These are phyloP conservation scores for Malus hybrid DNA, from an alignment of 331 rosid genomes.

Conservation along the genomic window DNA sequence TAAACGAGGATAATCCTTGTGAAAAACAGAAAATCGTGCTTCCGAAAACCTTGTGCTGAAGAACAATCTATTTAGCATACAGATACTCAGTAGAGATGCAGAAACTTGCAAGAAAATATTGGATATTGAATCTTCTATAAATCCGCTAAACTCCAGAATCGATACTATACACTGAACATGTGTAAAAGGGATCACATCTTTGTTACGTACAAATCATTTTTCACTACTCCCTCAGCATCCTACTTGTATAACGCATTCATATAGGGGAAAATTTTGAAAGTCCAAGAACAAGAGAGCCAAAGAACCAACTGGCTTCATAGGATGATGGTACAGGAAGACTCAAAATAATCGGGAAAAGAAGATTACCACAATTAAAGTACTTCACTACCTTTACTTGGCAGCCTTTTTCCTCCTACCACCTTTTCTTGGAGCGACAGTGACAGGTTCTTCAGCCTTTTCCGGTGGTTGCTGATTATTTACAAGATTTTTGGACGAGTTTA, in stretches of 20 bases:
- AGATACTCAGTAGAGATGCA: too few species aligned
- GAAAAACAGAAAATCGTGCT: too few species aligned
- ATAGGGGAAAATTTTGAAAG: not conserved
- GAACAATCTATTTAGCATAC: too few species aligned
- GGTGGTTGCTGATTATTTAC: slow-evolving; percentile 16
- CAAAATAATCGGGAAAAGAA: not conserved
- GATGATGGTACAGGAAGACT: not conserved
- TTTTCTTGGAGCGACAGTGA: slow-evolving; percentile 31
- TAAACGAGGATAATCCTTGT: not conserved
- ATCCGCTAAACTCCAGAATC: not conserved
- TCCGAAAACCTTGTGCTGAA: not conserved
- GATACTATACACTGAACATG: not conserved
- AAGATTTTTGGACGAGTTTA: slow-evolving; percentile 40
- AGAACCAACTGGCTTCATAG: not conserved
- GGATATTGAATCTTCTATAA: not conserved
- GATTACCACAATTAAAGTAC: slow-evolving; percentile 3
- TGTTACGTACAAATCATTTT: not conserved
- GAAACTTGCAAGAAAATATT: not conserved
- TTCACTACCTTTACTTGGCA: slow-evolving; percentile 24
- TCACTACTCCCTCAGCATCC: not conserved
- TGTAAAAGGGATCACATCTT: not conserved
- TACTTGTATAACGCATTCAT: not conserved
- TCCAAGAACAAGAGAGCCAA: not conserved
- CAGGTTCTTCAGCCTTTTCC: slow-evolving; percentile 32
- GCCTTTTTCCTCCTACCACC: slow-evolving; percentile 54